Percentiles rank a stretch among this genome's conserved stretches.
phyloP scores from a whole-genome alignment of 371 early-diverging fungal species.

The Syncephalastrum sp. region DNA sequence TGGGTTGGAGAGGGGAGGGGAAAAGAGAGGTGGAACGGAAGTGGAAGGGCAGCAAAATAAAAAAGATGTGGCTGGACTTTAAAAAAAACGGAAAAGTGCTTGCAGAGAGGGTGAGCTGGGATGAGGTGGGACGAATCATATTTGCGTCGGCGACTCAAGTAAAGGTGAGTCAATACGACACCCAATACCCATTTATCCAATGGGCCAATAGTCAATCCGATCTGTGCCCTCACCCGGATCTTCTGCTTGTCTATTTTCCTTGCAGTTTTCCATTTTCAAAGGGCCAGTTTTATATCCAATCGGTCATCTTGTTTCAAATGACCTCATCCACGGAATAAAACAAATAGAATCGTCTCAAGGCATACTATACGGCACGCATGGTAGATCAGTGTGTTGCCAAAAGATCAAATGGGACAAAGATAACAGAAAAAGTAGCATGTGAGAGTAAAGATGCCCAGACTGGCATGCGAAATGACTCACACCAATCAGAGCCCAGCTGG shows the following conservation, averaged over 20 bases:
- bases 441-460: no score
- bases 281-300: no score
- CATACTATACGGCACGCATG: no score
- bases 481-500: conserved; percentile 35
- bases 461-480: conserved; percentile 40
- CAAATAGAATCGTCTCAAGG: no score
- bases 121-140: background rate
- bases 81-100: conserved; percentile 9
- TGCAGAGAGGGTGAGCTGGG: background rate
- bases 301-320: no score
- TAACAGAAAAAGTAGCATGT: no score
- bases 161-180: no score
- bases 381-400: no score
- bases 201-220: background rate
- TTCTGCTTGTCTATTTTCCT: no score
- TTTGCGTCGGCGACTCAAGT: background rate
- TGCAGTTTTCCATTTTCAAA: no score
- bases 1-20: conserved; percentile 4
- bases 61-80: conserved; percentile 9
- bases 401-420: no score
- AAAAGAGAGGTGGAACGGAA: background rate
- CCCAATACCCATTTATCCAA: background rate
- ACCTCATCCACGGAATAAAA: no score
- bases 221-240: background rate
- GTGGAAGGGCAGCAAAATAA: conserved; percentile 6